A percentile compares a stretch with the other conserved stretches of the same genome.
phyloP scores from a whole-genome alignment of 2,329 filamentous ascomycete genomes.

The Ampelomyces quisqualis region DNA sequence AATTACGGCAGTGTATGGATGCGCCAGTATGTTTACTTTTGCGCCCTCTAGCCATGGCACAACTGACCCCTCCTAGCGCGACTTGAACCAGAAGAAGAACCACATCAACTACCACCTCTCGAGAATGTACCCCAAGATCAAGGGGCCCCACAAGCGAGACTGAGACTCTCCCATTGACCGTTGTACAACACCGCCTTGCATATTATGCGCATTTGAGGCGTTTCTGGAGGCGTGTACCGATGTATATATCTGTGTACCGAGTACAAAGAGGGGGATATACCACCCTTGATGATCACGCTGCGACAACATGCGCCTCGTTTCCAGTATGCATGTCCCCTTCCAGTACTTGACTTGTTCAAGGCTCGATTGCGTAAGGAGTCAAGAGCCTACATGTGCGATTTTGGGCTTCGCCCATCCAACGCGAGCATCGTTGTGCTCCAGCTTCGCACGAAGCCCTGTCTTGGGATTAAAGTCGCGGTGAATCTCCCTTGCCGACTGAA shows the following conservation, averaged over 20 bases:
- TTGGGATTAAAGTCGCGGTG: no score
- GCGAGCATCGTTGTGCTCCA: no score
- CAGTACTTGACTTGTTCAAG: no score
- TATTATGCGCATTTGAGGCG: constrained; percentile 24
- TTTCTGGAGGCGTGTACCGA: constrained; percentile 3
- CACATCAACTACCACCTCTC: constrained; percentile 89
- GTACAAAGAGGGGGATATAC: no score
- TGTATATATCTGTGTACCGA: constrained; percentile 1
- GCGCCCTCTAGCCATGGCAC: background rate
- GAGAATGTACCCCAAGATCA: constrained; percentile 72
- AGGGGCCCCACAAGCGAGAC: constrained; percentile 68
- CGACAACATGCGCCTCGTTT: no score
- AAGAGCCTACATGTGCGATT: no score
- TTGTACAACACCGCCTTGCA: constrained; percentile 35
- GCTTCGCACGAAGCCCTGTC: no score
- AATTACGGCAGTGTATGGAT: constrained; percentile 75
- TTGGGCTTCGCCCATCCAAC: background rate
- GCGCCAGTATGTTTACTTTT: constrained; percentile 58
- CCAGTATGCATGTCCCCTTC: no score
- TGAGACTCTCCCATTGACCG: constrained; percentile 25
- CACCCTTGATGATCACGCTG: no score
- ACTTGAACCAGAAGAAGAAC: constrained; percentile 63
- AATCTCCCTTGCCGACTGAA: no score
- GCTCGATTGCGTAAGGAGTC: no score
- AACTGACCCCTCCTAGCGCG: constrained; percentile 51